Evolutionary conservation across 225 moss, liverwort and hornwort species (phyloP), one percentile per base, ranked within the genome.

Genomic region (Pseudisothecium myosuroides): DNA sequence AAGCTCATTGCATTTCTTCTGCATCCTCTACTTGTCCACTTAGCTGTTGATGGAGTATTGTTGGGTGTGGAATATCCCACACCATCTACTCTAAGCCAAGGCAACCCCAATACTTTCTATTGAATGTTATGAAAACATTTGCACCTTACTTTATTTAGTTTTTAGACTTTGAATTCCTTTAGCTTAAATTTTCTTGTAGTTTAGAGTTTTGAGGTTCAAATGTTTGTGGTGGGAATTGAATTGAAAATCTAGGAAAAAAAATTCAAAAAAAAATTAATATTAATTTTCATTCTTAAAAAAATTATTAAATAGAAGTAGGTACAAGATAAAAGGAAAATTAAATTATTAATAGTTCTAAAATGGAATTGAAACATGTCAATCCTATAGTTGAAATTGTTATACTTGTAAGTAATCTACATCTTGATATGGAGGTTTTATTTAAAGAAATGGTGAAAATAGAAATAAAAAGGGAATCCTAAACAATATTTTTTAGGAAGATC

Each of bases 401-500:
- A 45, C 17, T 73, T 9, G 43, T 3, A 27, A 16, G 6, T 72
- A 27, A 28, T 45, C 27, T 43, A 43, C 5, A 27, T 17, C 3
- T 73, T 45, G 1, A 43, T 43, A 16, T 43, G 3, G 27, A 72
- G 4, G 7, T 13, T 26, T 71, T 41, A 2, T 24, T 66, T 24
- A 1, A 24, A 26, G 9, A 14, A 15, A 14, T 69, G 39, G 7
- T 13, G 1, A 71, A 71, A 4, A 14, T 39, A 23, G 13, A 41
- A 41, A 26, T 23, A 24, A 71, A 26, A 39, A 26, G 14, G 1
- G 4, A 41, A 27, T 9, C 9, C 26, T 15, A 43, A 27, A 71
- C 0, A 1, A 2, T 69, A 14, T 5, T 71, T 71, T 27, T 8
- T 13, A 8, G 3, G 5, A 39, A 22, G 5, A 41, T 41, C 14